A percentile compares a stretch with the other conserved stretches of the same genome.
These are phyloP conservation scores for Bipolaris oryzae DNA, from an alignment of 2,329 filamentous ascomycete species.

Conservation along the genomic window DNA sequence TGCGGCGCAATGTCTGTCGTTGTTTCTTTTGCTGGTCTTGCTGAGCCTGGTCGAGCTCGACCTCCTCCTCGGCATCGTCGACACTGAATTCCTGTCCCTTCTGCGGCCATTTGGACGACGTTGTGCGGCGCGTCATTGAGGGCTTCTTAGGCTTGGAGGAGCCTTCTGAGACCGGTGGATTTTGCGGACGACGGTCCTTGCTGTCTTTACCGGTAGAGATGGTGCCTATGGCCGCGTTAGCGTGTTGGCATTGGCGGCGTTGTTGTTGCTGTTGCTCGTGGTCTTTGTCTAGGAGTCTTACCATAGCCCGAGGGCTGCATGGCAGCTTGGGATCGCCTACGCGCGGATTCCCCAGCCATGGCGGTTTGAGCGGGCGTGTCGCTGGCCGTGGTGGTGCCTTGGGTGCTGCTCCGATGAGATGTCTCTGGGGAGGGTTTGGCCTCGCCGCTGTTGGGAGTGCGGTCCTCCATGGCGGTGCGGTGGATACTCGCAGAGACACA, in stretches of 20 bases:
- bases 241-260: background rate
- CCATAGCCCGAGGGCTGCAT: slow-evolving; percentile 44
- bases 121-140: slow-evolving; percentile 72
- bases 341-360: slow-evolving; percentile 33
- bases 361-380: slow-evolving; percentile 30
- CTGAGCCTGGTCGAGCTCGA: slow-evolving; percentile 68
- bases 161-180: slow-evolving; percentile 26
- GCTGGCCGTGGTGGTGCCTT: slow-evolving; percentile 23
- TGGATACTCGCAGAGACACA: too few relatives aligned
- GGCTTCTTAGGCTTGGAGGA: slow-evolving; percentile 68
- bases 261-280: background rate
- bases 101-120: slow-evolving; percentile 75
- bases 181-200: slow-evolving; percentile 39
- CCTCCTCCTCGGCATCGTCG: slow-evolving; percentile 83
- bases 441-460: slow-evolving; percentile 31
- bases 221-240: slow-evolving; percentile 36
- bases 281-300: slow-evolving; percentile 14
- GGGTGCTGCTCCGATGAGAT: slow-evolving; percentile 36
- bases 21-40: slow-evolving; percentile 37
- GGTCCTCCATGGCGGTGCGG: slow-evolving; percentile 38
- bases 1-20: slow-evolving; percentile 52
- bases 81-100: slow-evolving; percentile 88
- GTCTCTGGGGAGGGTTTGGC: slow-evolving; percentile 29
- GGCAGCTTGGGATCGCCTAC: slow-evolving; percentile 37
- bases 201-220: slow-evolving; percentile 43